Evolutionary conservation across 495 filamentous ascomycete genomes (phyloP).

Genomic region (Penicillium alfredii): DNA sequence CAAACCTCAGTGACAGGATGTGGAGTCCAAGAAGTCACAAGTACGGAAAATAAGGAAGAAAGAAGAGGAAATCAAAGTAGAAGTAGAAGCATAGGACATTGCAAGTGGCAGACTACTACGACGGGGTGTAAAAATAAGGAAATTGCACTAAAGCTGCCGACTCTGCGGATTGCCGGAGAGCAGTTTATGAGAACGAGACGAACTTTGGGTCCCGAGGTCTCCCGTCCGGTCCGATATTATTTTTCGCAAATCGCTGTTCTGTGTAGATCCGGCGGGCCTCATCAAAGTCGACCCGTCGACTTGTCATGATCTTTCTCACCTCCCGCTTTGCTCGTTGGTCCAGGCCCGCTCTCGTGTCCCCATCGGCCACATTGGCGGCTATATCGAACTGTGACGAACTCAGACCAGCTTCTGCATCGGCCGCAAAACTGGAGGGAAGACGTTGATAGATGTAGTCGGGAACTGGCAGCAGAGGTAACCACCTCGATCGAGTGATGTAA

Average conservation of each 20-base stretch:
- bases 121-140: neutral
- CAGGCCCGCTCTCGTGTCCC: constrained; percentile 71
- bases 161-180: neutral
- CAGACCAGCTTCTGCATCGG: constrained; percentile 80
- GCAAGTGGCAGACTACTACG: neutral
- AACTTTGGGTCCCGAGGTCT: constrained; percentile 89
- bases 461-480: constrained; percentile 58
- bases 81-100: no score
- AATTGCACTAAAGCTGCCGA: no score
- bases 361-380: constrained; percentile 64
- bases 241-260: constrained; percentile 74
- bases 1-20: no score
- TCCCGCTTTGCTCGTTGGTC: constrained; percentile 74
- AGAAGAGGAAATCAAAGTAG: no score
- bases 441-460: constrained; percentile 64
- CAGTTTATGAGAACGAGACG: constrained; percentile 75
- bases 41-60: no score
- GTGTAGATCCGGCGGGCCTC: constrained; percentile 82
- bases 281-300: constrained; percentile 70
- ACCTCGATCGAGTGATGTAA: constrained; percentile 72
- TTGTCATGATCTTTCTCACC: constrained; percentile 83
- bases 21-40: no score
- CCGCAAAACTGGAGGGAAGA: constrained; percentile 66
- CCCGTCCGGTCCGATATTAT: constrained; percentile 84
- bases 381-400: constrained; percentile 78